These are phyloP conservation scores for Starmerella vitae DNA, from an alignment of 805 yeast species.

Conservation along the genomic window DNA sequence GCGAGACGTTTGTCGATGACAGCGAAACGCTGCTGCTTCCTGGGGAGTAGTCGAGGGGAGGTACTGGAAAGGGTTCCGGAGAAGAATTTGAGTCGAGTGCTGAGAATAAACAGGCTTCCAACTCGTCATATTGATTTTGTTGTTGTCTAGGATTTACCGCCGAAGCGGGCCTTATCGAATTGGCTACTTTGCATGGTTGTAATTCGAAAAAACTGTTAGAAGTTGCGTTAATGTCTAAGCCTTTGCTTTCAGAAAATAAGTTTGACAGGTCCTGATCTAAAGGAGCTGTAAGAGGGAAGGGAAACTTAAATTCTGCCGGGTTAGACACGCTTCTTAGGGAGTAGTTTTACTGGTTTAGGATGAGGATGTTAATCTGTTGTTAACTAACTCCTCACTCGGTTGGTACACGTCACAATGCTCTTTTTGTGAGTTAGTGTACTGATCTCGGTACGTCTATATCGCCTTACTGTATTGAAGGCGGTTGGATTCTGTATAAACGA, in stretches of 20 bases:
- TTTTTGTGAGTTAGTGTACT: no score
- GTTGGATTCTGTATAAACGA: no score
- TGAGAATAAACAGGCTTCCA: not conserved
- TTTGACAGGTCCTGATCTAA: constrained; percentile 11
- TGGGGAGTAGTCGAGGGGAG: not conserved
- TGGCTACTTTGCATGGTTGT: not conserved
- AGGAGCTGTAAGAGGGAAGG: constrained; percentile 12
- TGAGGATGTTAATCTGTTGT: no score
- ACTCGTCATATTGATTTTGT: not conserved
- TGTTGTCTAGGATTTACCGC: no score
- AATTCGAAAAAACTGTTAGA: not conserved
- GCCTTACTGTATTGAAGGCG: no score
- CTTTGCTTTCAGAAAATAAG: constrained; percentile 9
- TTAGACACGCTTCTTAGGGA: constrained; percentile 7
- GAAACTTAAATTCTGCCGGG: constrained; percentile 9
- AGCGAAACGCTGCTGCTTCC: not conserved
- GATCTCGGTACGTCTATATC: no score
- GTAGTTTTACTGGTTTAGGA: not conserved
- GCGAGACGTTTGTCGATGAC: not conserved
- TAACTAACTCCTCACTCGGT: no score
- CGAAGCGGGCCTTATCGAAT: no score
- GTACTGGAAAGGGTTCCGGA: not conserved
- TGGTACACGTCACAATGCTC: no score
- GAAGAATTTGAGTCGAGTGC: not conserved
- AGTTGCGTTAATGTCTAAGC: constrained; percentile 1